Conservation (phyloP, 306 rosid genomes). For the Pachyrhizus erosus region DNA sequence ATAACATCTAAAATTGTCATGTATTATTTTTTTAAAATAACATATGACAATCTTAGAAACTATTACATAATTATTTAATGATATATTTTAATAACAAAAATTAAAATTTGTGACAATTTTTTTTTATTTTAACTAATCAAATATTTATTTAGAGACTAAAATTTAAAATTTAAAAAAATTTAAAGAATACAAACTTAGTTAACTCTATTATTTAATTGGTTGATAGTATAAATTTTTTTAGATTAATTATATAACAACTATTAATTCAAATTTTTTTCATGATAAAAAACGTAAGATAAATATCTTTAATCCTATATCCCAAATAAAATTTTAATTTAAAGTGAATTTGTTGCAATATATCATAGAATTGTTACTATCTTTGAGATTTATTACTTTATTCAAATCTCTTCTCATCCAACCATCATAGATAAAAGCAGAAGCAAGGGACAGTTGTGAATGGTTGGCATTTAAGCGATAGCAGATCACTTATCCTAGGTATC, state of each 20-base stretch:
- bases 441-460: slow-evolving; percentile 21
- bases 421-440: background rate
- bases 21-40: no score
- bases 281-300: background rate
- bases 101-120: no score
- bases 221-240: no score
- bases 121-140: no score
- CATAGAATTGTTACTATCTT: background rate
- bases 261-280: background rate
- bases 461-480: background rate
- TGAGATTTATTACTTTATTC: background rate
- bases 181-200: no score
- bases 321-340: background rate
- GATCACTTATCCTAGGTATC: slow-evolving; percentile 16
- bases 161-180: no score
- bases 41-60: no score
- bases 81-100: no score
- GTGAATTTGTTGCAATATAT: background rate
- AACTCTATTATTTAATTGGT: background rate
- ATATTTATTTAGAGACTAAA: no score
- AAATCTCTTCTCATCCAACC: slow-evolving; percentile 18
- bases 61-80: no score
- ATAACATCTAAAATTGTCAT: no score
- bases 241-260: background rate
- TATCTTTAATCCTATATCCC: background rate